A percentile compares a stretch with the other conserved stretches of the same genome.
phyloP scores from a whole-genome alignment of 116 monocot species.

The Posidonia oceanica region DNA sequence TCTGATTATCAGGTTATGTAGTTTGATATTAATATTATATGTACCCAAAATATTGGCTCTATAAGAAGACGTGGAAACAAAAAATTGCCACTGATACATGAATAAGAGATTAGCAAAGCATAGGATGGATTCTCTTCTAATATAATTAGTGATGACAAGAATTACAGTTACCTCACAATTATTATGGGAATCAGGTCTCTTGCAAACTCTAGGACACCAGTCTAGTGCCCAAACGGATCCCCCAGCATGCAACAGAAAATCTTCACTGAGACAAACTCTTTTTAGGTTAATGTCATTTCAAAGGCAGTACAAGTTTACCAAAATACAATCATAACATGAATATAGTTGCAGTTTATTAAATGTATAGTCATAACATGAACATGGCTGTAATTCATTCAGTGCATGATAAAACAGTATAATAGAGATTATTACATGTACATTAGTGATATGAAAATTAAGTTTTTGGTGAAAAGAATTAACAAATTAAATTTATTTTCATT shows the following conservation, averaged over 20 bases:
- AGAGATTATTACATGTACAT: not conserved
- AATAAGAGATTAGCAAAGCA: not conserved
- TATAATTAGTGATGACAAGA: not conserved
- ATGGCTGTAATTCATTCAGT: not conserved
- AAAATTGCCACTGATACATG: not conserved
- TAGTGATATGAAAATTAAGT: too few relatives aligned
- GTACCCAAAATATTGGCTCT: not conserved
- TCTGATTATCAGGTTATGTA: not conserved
- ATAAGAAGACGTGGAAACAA: not conserved
- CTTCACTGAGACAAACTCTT: constrained; percentile 28
- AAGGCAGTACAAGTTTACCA: not conserved
- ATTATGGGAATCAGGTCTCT: constrained; percentile 16
- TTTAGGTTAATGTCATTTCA: too few relatives aligned
- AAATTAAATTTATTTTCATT: too few relatives aligned
- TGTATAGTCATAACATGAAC: not conserved
- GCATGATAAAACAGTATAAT: not conserved
- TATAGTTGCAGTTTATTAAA: not conserved
- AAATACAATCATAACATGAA: not conserved
- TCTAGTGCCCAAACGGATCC: constrained; percentile 84
- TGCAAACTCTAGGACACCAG: constrained; percentile 61
- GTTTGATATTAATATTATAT: not conserved
- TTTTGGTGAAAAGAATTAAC: too few relatives aligned
- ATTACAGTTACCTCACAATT: constrained; percentile 59
- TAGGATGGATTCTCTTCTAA: not conserved
- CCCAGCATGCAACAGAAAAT: constrained; percentile 81